Base-by-base conservation (phyloP, 768 basidiomycete genomes). In the Obba rivulosa region DNA sequence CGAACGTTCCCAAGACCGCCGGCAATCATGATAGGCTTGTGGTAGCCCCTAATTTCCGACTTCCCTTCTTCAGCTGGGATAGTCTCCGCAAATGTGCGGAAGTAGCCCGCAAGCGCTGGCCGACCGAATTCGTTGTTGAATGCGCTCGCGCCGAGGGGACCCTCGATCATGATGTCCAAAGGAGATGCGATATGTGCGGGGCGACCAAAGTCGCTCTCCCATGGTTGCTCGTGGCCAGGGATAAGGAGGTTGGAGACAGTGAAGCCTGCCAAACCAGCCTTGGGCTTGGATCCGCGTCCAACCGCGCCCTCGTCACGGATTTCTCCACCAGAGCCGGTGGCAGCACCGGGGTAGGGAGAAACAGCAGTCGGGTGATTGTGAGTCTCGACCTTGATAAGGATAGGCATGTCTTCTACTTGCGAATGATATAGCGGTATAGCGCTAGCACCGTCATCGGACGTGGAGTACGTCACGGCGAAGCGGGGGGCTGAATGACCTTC, bases 21-120 rank as follows among this genome's bases (percentile, higher is more conserved):
- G 8, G 96, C 95, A 55, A 99, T 87, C 96, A 99, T 99, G 72
- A 99, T 96, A 13, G 96, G 96, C 66, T 99, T 99, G 71, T 98
- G 96, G 66, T 97, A 99, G 0, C 96, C 96, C 46, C 94, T 72
- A n/a, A 92, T 69, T 63, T 92, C 87, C 22, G 66, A 68, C 44
- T 62, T 52, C 3, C 73, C 75, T 34, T 79, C 79, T 31, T 66
- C 63, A 24, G 79, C 63, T 18, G 83, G 76, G 1, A 92, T 75
- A 39, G 78, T 76, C 66, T 96, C 90, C 10, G 85, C 77, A 68
- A 96, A 97, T 0, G 96, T 95, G 41, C 96, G 84, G 75, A 94
- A 97, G 69, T 95, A 98, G 2, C 96, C 96, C 3, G 85, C 68
- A 16, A 99, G 75, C 3, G 86, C 92, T 0, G 96, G 96, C 18